Evolutionary conservation across 768 basidiomycete genomes (phyloP).

Genomic region (Tylopilus plumbeoviolaceoides): DNA sequence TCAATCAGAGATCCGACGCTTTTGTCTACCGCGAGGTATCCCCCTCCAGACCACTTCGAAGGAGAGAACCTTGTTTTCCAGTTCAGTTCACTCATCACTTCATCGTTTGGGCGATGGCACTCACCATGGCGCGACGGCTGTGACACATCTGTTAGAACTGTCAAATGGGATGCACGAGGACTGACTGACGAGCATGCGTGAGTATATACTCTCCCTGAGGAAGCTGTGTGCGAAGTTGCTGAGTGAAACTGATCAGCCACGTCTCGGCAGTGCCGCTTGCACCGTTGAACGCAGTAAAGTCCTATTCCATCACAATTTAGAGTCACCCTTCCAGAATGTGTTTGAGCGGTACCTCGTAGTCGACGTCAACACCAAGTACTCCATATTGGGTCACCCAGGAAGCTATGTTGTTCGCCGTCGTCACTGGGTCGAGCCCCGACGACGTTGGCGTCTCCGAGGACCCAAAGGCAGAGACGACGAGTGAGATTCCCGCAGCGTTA

Average conservation of each 20-base stretch:
- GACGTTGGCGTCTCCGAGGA: conserved; percentile 41
- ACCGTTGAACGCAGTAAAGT: conserved; percentile 31
- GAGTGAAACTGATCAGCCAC: conserved; percentile 34
- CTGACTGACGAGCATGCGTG: conserved; percentile 34
- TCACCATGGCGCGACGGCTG: conserved; percentile 24
- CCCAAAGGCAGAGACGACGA: conserved; percentile 56
- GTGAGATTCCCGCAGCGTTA: conserved; percentile 48
- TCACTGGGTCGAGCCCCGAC: conserved; percentile 36
- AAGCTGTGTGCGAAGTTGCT: conserved; percentile 30
- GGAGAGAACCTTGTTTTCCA: conserved; percentile 19
- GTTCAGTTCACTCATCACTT: background rate
- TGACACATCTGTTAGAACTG: background rate
- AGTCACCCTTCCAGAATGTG: background rate
- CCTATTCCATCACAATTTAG: conserved; percentile 16
- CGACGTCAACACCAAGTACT: conserved; percentile 50
- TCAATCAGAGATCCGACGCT: conserved; percentile 43
- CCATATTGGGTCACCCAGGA: conserved; percentile 44
- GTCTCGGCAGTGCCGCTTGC: conserved; percentile 37
- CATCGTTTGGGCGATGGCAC: background rate
- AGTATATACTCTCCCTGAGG: conserved; percentile 32
- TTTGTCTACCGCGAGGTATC: conserved; percentile 36
- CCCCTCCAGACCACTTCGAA: conserved; percentile 23
- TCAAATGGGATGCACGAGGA: background rate
- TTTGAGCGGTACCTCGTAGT: conserved; percentile 40
- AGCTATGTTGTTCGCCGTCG: conserved; percentile 42